Evolutionary conservation across 805 yeast genomes (phyloP), one percentile per base, ranked within the genome.

Genomic region (Wickerhamomyces chaumierensis): DNA sequence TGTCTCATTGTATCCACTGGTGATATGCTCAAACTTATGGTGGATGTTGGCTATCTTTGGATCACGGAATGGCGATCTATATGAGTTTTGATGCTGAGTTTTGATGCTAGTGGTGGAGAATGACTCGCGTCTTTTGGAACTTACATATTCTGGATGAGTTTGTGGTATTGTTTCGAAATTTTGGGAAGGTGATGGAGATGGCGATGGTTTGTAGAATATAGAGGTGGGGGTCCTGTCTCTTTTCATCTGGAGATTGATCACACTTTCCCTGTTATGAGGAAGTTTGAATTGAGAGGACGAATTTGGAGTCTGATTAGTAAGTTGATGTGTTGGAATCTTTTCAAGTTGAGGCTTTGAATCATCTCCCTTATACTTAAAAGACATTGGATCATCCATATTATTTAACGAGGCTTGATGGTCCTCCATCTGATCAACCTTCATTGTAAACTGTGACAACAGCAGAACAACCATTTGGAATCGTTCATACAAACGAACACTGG

Each of bases 381-480:
- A n/a, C n/a, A n/a, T n/a, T n/a, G n/a, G n/a, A n/a, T n/a, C n/a
- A n/a, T n/a, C n/a, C n/a, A n/a, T n/a, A n/a, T n/a, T n/a, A n/a
- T n/a, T n/a, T n/a, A n/a, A n/a, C n/a, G n/a, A n/a, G n/a, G n/a
- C 14, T 25, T 25, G 29, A 25, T 13, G n/a, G 29, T n/a, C n/a
- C n/a, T 45, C 31, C 6, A 36, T 37, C 14, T 47, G 55, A 5
- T 47, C 51, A 18, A 48, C 53, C 25, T 48, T 44, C 53, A 61
- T 55, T 13, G 61, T 51, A 36, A 61, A 42, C 8, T 57, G 50
- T 5, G 65, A 57, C 34, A 62, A 38, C 1, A 61, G 41, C 28
- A 53, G 48, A 3, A 63, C 57, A 27, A 60, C 39, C 13, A 39
- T 48, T 39, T 63, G 68, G 48, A 62, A 53, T 38, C 48, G 50